These are phyloP conservation scores for Sporothrix dimorphospora DNA, from an alignment of 2,329 filamentous ascomycete genomes.

Conservation along the genomic window DNA sequence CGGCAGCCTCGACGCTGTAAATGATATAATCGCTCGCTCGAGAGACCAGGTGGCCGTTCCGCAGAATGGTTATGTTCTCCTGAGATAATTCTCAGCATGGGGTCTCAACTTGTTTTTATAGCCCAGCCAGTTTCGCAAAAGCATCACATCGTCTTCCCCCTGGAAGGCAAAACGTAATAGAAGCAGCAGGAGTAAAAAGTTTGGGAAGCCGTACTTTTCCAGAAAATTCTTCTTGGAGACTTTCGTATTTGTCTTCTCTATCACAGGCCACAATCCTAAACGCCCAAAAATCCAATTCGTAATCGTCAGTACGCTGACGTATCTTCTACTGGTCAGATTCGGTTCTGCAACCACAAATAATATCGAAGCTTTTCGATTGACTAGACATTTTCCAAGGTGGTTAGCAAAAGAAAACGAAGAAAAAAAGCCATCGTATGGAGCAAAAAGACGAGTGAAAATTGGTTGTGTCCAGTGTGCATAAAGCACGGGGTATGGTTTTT, in stretches of 20 bases:
- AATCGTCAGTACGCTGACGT: slow-evolving; percentile 26
- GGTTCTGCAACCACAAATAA: slow-evolving; percentile 16
- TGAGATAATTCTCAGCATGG: slow-evolving; percentile 58
- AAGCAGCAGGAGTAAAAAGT: slow-evolving; percentile 30
- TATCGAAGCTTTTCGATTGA: slow-evolving; percentile 30
- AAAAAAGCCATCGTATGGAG: background rate
- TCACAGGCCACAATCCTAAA: slow-evolving; percentile 93
- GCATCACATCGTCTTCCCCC: slow-evolving; percentile 32
- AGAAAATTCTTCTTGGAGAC: slow-evolving; percentile 77
- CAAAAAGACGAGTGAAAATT: background rate
- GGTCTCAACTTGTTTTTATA: slow-evolving; percentile 30
- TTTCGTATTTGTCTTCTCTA: slow-evolving; percentile 83
- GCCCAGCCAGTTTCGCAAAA: background rate
- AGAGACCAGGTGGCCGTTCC: slow-evolving; percentile 94
- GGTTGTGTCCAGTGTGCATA: background rate
- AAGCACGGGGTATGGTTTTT: slow-evolving; percentile 25
- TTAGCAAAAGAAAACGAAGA: slow-evolving; percentile 2
- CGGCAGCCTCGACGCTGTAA: slow-evolving; percentile 94
- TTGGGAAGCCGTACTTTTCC: slow-evolving; percentile 69
- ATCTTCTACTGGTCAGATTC: background rate
- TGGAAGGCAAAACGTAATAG: slow-evolving; percentile 33
- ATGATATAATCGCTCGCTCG: slow-evolving; percentile 97
- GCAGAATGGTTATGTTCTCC: slow-evolving; percentile 84
- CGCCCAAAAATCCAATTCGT: slow-evolving; percentile 17
- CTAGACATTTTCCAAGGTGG: background rate